Base-by-base conservation (phyloP, 228 moss, liverwort and hornwort genomes). In the Sphagnum magellanicum region DNA sequence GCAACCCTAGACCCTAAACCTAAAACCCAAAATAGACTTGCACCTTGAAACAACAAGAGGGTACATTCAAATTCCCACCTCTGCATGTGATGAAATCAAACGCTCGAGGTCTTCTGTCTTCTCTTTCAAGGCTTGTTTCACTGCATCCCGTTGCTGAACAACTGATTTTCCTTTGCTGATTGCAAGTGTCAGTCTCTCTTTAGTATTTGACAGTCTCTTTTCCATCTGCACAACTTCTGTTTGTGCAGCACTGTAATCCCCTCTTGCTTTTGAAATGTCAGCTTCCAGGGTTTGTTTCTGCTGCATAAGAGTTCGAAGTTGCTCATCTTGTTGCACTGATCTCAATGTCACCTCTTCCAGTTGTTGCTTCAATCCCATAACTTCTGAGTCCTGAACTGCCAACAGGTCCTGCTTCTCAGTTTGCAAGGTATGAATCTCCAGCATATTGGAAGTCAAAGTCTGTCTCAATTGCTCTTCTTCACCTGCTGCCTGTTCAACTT, bases 141-240 rank as follows among this genome's bases (percentile, higher is more conserved):
- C 81, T 50, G 78, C 77, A 82, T 93, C 93, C 69, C 93, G 72
- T 69, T 90, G 90, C 50, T 85, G 87, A 50, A 88, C 90, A 49
- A 87, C 81, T 53, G 85, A 84, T 67, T 93, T 93, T 67, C 93
- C 93, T 77, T 90, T 93, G 69, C 65, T 93, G 47, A 93, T 87
- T 61, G 93, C 90, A 66, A 93, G 63, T 74, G 88, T 85, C 61
- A 93, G 76, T 63, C 90, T 90, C 80, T 93, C 93, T 74, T 81
- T 82, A 4, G 81, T 76, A 65, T 51, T 69, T 52, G 76, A 70
- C 17, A 89, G 66, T 71, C 81, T 93, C 83, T 88, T 87, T 71
- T 87, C 90, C 70, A 68, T 71, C 73, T 83, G 83, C n/a, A 69
- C 75, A 60, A 88, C 73, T 15, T 74, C 76, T 71, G 75, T 68